Evolutionary conservation across 2,329 filamentous ascomycete species (phyloP), one percentile per base, ranked within the genome.

Genomic region (Talaromyces sp.): DNA sequence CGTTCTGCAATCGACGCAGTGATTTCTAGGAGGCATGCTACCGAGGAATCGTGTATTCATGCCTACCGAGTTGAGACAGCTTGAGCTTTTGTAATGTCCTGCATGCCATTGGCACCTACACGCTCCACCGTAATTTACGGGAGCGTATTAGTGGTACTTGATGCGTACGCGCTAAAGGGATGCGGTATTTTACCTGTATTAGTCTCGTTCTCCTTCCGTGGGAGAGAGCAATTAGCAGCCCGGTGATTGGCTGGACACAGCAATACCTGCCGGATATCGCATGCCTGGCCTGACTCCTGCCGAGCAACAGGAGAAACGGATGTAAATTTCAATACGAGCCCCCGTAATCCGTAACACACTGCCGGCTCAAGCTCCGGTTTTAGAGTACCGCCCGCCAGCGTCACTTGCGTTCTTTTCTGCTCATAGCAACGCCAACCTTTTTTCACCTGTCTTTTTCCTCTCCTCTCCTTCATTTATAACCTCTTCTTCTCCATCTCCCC

Each of bases 331-430:
- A 58, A 57, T 65, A 65, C 63, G 19, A 16, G 19, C 56, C 14
- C 64, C 68, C 67, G 60, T 67, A 67, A 65, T 47, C 54, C 49
- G 66, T 58, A 43, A 70, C 13, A 74, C 74, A 75, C 70, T 76
- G 76, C 76, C 76, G 75, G 75, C 69, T 74, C 71, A 72, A 72
- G 73, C 72, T 75, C 75, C 75, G 74, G 75, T 75, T 72, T 72
- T 65, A 60, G 66, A 59, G 58, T 59, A 62, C 61, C 65, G 68
- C 69, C 47, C 65, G 70, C 69, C 69, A 68, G 66, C 66, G 67
- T 67, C 66, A 66, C 62, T 68, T 65, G 68, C 70, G 71, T 73
- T 71, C 73, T 73, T 72, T 74, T 73, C 74, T 71, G 27, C 74
- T 71, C 74, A 75, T 75, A 75, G 72, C 74, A 70, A 71, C 75